Percentiles rank a stretch among this genome's conserved stretches.
phyloP scores from a whole-genome alignment of 1,284 basidiomycete species.

The Trichosporon sp. region DNA sequence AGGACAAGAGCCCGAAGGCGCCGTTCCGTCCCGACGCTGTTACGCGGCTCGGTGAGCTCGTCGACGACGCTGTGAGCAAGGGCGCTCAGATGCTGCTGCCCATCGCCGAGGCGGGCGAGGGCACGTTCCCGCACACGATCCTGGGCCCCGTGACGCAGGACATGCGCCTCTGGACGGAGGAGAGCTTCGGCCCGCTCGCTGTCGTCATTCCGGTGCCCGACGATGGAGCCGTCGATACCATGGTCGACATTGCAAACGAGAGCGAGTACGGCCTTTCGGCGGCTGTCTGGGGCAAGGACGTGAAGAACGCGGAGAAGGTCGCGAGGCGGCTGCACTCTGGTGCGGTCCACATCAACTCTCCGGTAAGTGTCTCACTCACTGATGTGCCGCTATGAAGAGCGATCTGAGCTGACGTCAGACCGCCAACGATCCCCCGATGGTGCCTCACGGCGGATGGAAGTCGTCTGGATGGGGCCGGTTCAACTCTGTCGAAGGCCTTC shows the following conservation, averaged over 20 bases:
- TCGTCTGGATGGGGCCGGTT: slow-evolving; percentile 42
- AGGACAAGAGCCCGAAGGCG: slow-evolving; percentile 27
- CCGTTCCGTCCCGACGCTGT: slow-evolving; percentile 64
- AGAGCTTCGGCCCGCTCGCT: slow-evolving; percentile 66
- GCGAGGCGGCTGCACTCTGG: slow-evolving; percentile 59
- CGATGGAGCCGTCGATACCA: slow-evolving; percentile 55
- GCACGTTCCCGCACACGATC: slow-evolving; percentile 64
- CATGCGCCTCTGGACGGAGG: slow-evolving; percentile 63
- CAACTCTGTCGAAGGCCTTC: slow-evolving; percentile 40
- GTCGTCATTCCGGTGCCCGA: slow-evolving; percentile 37
- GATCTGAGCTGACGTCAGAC: slow-evolving; percentile 20
- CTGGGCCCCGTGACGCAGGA: slow-evolving; percentile 60
- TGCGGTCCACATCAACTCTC: slow-evolving; percentile 36
- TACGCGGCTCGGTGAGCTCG: slow-evolving; percentile 60
- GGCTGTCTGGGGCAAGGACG: slow-evolving; percentile 63
- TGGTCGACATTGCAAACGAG: slow-evolving; percentile 60
- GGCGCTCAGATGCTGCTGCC: slow-evolving; percentile 59
- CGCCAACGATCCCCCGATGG: slow-evolving; percentile 26
- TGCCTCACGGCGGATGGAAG: slow-evolving; percentile 37
- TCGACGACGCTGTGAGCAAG: slow-evolving; percentile 61
- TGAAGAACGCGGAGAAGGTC: slow-evolving; percentile 60
- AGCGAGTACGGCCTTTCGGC: slow-evolving; percentile 64
- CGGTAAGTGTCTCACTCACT: slow-evolving; percentile 23
- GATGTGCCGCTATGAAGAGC: not conserved
- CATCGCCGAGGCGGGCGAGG: slow-evolving; percentile 37